phyloP scores from a whole-genome alignment of 148 eudicot species.

The Heliosperma pusillum region DNA sequence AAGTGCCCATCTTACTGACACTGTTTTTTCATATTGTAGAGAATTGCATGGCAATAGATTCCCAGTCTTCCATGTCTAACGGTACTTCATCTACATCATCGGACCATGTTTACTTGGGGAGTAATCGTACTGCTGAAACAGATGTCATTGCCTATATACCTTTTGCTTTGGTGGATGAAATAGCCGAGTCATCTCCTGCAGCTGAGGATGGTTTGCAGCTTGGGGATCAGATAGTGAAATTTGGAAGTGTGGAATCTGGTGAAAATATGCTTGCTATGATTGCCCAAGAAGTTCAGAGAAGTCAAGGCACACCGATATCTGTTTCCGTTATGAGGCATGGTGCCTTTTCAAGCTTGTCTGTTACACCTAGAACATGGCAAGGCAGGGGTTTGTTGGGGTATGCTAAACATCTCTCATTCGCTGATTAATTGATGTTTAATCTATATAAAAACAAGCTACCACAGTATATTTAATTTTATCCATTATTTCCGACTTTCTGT shows the following conservation, averaged over 20 bases:
- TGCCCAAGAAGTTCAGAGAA: conserved; percentile 73
- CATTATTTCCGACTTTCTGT: background rate
- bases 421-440: background rate
- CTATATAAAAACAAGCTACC: background rate
- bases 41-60: conserved; percentile 22
- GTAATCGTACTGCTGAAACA: conserved; percentile 37
- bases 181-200: conserved; percentile 83
- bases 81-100: conserved; percentile 27
- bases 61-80: conserved; percentile 18
- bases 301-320: conserved; percentile 49
- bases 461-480: too few species aligned
- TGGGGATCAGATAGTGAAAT: conserved; percentile 87
- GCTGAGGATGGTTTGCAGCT: conserved; percentile 97
- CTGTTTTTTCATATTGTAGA: background rate
- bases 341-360: conserved; percentile 41
- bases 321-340: conserved; percentile 77
- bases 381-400: conserved; percentile 95
- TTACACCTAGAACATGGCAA: conserved; percentile 87
- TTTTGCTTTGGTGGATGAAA: conserved; percentile 90
- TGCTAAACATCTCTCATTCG: conserved; percentile 17
- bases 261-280: conserved; percentile 61
- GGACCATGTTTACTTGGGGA: conserved; percentile 22
- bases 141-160: conserved; percentile 45
- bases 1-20: background rate
- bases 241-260: conserved; percentile 75